Conservation (phyloP, 225 moss, liverwort and hornwort species). For the Rhytidiadelphus loreus region DNA sequence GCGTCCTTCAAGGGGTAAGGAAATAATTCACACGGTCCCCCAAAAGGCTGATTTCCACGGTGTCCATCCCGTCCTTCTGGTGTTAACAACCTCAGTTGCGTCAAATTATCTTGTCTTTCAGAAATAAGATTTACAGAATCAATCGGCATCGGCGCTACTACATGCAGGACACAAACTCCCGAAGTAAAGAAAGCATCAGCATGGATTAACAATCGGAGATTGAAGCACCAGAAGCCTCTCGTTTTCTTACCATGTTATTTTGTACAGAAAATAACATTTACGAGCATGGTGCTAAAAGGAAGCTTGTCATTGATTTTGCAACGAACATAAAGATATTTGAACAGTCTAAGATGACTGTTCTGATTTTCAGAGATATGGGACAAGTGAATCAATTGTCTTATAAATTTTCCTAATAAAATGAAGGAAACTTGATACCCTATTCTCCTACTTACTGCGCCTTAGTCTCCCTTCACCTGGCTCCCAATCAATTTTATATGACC, state of each 20-base stretch:
- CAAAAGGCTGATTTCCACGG: background rate
- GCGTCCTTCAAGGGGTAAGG: too few relatives aligned
- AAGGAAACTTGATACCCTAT: constrained; percentile 2
- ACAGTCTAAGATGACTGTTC: background rate
- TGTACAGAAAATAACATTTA: background rate
- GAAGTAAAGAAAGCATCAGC: background rate
- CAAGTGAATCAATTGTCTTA: constrained; percentile 17
- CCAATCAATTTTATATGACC: constrained; percentile 13
- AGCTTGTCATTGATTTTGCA: background rate
- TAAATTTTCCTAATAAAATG: constrained; percentile 7
- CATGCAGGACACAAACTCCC: background rate
- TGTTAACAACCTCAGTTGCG: background rate
- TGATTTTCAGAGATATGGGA: background rate
- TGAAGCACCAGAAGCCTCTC: background rate
- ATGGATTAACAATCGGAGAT: background rate
- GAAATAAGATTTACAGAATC: background rate
- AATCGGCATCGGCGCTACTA: too few relatives aligned
- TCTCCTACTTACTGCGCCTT: background rate
- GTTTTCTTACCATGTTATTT: background rate
- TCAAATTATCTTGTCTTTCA: background rate
- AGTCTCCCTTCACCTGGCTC: constrained; percentile 4
- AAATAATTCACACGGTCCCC: background rate
- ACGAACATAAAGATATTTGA: background rate
- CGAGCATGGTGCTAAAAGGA: background rate
- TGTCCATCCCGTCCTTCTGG: too few relatives aligned